Base-by-base conservation (phyloP, 2,329 filamentous ascomycete genomes). In the Scolecobasidium constrictum region DNA sequence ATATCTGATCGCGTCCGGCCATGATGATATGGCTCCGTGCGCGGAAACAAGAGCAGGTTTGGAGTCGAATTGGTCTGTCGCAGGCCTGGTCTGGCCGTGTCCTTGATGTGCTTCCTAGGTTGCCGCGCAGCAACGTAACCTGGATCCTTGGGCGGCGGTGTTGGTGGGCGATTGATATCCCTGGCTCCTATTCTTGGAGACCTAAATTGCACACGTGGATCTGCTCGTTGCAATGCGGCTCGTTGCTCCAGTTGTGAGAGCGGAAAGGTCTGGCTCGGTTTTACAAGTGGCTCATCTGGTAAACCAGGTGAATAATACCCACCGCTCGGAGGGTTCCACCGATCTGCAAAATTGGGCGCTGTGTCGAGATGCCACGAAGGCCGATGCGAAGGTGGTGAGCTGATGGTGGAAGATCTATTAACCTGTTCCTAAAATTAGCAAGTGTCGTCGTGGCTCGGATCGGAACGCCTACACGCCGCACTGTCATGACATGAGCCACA, bases 131-230 rank as follows among this genome's bases (percentile, higher is more conserved):
- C 15, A 5, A 39, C 37, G 23, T 39, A 26, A 6, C 19, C 37
- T 16, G 19, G 19, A 39, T 39, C 21, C 26, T 26, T 39, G 15
- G 37, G 7, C n/a, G 7, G 37, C 4, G 37, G 37, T 39, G 17
- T 4, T 21, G 19, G 37, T 15, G 19, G 37, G n/a, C 26, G n/a
- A 31, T 31, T 31, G 16, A 36, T 39, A 17, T 26, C 19, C n/a
- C 26, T 31, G 9, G 26, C 26, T 9, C 26, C 26, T 31, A 9
- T n/a, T 31, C 26, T 7, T n/a, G 26, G 26, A 7, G 9, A 9
- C 9, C 26, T 31, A n/a, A 31, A 31, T 7, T 31, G 26, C 26
- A 31, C n/a, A 9, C 26, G 26, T n/a, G 26, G 26, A n/a, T 31
- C 26, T n/a, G 26, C 26, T n/a, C n/a, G 26, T n/a, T 9, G n/a